Evolutionary conservation across 352 stramenopile genomes (phyloP).

Genomic region (Pythium brassicae): DNA sequence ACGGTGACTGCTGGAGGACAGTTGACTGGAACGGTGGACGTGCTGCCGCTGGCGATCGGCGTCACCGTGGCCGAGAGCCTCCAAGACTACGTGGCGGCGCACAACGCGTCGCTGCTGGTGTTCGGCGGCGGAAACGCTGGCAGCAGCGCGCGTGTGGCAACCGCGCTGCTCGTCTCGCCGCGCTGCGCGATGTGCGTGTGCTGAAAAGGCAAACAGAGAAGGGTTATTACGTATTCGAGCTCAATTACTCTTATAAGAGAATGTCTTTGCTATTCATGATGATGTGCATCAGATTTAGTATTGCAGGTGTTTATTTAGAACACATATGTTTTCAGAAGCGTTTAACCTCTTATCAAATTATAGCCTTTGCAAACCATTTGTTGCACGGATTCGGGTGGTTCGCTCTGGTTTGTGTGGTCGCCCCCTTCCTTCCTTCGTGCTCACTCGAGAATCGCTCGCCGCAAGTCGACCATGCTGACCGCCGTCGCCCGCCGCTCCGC

Average conservation of each 20-base stretch:
- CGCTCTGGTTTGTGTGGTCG: too few species aligned
- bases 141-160: neutral
- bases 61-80: slow-evolving; percentile 47
- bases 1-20: slow-evolving; percentile 3
- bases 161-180: slow-evolving; percentile 44
- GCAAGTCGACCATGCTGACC: slow-evolving; percentile 23
- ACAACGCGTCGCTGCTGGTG: slow-evolving; percentile 44
- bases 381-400: too few species aligned
- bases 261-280: neutral
- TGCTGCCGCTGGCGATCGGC: slow-evolving; percentile 30
- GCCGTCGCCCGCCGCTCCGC: slow-evolving; percentile 13
- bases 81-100: slow-evolving; percentile 35
- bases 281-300: too few species aligned
- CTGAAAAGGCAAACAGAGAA: neutral
- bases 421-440: slow-evolving; percentile 4
- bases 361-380: too few species aligned
- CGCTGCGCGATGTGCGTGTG: slow-evolving; percentile 51
- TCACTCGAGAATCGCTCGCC: slow-evolving; percentile 38
- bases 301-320: too few species aligned
- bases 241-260: too few species aligned
- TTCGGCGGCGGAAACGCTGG: slow-evolving; percentile 13
- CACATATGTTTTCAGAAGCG: too few species aligned
- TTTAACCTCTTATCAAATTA: too few species aligned
- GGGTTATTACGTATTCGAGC: too few species aligned
- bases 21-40: slow-evolving; percentile 31